These are phyloP conservation scores for Fusarium nanum DNA, from an alignment of 2,329 filamentous ascomycete genomes.

Conservation along the genomic window DNA sequence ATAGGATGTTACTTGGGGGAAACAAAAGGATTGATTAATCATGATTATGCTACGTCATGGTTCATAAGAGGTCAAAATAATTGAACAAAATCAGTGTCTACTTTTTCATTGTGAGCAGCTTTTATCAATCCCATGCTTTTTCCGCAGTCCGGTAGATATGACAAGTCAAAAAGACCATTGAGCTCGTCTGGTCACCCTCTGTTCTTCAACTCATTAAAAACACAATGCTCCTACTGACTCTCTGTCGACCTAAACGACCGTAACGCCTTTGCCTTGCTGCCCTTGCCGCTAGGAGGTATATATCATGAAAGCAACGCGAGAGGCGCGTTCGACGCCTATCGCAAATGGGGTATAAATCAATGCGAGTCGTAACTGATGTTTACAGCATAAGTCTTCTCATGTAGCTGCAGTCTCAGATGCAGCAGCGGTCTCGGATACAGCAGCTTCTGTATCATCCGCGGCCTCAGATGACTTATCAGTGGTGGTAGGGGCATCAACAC, in stretches of 20 bases:
- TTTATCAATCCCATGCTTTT: conserved; percentile 36
- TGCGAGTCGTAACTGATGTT: conserved; percentile 41
- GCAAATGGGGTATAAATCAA: conserved; percentile 48
- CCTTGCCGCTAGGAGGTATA: conserved; percentile 39
- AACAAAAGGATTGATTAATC: conserved; percentile 14
- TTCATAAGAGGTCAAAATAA: neutral
- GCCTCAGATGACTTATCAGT: conserved; percentile 21
- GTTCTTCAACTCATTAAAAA: conserved; percentile 35
- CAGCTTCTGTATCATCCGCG: neutral
- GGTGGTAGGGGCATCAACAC: conserved; percentile 15
- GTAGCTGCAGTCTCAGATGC: conserved; percentile 21
- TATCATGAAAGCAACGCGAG: conserved; percentile 44
- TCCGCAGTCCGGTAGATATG: neutral
- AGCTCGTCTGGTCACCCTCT: neutral
- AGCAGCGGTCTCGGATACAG: neutral
- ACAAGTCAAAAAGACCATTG: too few species aligned
- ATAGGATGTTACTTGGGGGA: neutral
- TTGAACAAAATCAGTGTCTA: conserved; percentile 30
- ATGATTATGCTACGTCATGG: conserved; percentile 10
- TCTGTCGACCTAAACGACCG: conserved; percentile 33
- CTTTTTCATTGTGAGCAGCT: conserved; percentile 43
- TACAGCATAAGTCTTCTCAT: conserved; percentile 14
- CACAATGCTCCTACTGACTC: conserved; percentile 22
- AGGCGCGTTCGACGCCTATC: conserved; percentile 39
- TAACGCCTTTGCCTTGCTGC: conserved; percentile 42